Base-by-base conservation (phyloP, 2,329 filamentous ascomycete species). In the Neonectria coccinea region DNA sequence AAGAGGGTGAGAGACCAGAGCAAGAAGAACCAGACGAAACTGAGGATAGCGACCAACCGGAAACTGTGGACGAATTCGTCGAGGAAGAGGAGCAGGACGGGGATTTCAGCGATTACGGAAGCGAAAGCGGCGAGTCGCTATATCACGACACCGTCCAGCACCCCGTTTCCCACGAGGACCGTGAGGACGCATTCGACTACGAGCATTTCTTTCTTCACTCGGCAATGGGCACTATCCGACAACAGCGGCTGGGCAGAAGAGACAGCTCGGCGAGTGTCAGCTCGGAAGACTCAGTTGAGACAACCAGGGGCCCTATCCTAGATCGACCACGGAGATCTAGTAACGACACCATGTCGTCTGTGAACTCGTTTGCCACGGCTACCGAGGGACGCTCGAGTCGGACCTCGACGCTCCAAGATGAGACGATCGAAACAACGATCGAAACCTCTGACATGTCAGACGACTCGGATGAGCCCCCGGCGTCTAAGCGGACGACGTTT, bases 151-250 rank as follows among this genome's bases (percentile, higher is more conserved):
- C 85, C 0, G 77, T 84, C 52, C 83, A 87, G 59, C 84, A 87
- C 56, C 85, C 86, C 9, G 80, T 91, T 6, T 93, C 93, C 0
- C 95, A 98, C 74, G 95, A 98, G 80, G 94, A 97, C 77, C 91
- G 95, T 20, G 90, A 94, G 70, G 95, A 98, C 78, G 94, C 94
- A 1, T 98, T 98, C 74, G 95, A 98, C 77, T 98, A 98, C 67
- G 92, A 97, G 77, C 91, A 97, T 76, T 97, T 97, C 80, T 97
- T 97, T 78, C 84, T 97, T 14, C 94, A 97, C 77, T 97, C 93
- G 70, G 93, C 94, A 11, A 90, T 97, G 86, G 94, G 93, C 6
- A 93, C 86, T 2, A 90, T 93, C 74, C 89, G 86, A 69, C 79
- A 82, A 39, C 73, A 71, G 65, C 69, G 70, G 48, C 60, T 64